These are phyloP conservation scores for Chlamydomonas urium DNA, from an alignment of 139 green algal species.

Conservation along the genomic window DNA sequence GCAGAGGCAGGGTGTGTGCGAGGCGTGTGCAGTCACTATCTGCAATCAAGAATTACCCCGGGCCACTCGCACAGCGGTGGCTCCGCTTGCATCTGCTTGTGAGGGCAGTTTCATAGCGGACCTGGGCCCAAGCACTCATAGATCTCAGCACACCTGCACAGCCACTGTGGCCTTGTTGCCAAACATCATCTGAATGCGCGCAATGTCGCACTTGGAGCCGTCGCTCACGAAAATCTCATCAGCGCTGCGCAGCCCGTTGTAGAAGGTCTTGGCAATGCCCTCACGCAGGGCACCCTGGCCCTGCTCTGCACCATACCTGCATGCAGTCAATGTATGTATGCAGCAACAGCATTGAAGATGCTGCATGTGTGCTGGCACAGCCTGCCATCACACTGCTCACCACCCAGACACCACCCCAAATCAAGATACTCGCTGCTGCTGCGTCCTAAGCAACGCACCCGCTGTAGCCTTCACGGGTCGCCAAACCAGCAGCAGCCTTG, in stretches of 20 bases:
- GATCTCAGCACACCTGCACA: constrained; percentile 36
- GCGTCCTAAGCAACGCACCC: constrained; percentile 50
- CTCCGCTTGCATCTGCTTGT: background rate
- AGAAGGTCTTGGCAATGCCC: constrained; percentile 77
- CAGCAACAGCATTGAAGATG: background rate
- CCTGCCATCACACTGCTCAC: no score
- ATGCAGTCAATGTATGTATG: background rate
- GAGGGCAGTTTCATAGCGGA: background rate
- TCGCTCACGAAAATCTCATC: constrained; percentile 96
- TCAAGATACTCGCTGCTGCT: background rate
- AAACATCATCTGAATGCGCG: constrained; percentile 87
- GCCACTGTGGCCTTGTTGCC: constrained; percentile 52
- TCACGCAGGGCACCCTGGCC: constrained; percentile 77
- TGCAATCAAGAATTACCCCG: background rate
- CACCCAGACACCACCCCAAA: no score
- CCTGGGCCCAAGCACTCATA: no score
- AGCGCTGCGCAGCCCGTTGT: constrained; percentile 61
- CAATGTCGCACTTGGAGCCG: constrained; percentile 98
- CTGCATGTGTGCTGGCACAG: no score
- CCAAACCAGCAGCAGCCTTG: constrained; percentile 74
- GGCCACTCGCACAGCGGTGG: background rate
- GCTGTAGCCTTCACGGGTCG: constrained; percentile 90
- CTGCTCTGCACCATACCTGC: constrained; percentile 96
- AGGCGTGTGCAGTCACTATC: no score
- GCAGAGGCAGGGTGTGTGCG: no score